Base-by-base conservation (phyloP, 2,329 filamentous ascomycete species). In the Xylariaceae sp. region DNA sequence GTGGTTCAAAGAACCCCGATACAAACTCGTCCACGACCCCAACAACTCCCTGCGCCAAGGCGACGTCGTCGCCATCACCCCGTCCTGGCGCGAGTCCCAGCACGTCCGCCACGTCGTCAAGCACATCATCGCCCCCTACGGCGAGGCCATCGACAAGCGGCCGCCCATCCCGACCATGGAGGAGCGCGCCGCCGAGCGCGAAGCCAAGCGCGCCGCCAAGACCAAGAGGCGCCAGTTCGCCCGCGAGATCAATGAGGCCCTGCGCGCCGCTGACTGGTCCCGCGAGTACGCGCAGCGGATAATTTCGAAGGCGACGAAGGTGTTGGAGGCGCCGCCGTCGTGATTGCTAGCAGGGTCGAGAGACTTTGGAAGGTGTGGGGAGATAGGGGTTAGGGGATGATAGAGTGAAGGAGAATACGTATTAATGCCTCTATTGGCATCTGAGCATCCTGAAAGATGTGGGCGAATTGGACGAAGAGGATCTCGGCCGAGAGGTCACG, bases 11-110 rank as follows among this genome's bases (percentile, higher is more conserved):
- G 77, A 81, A 50, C 82, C 83, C 18, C 78, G 81, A 64, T 82
- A 84, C 65, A 82, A 88, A 71, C 83, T 93, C 35, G 89, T 92
- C 44, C 88, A 91, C 77, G 90, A 94, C 73, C 90, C 90, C 34
- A 84, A 84, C 73, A 83, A 85, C 66, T 91, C 88, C 30, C 81
- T 92, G 44, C 81, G 86, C 59, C 82, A 82, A 54, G 90, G 90
- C 70, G 90, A 94, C 72, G 83, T 93, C 2, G 84, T 94, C 34
- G 81, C 85, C 63, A 89, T 93, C 67, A 78, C 80, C 6, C 80
- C 85, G 4, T 86, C 86, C 58, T 86, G 82, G 81, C 83, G 84
- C 55, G 83, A 82, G 5, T 85, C 83, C 47, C 84, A 84, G 63
- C 76, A 79, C 63, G 90, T 92, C 67, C 83, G 84, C 30, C 88